A percentile compares a stretch with the other conserved stretches of the same genome.
Conservation (phyloP, 2,329 filamentous ascomycete species). For the Fusarium sp. region DNA sequence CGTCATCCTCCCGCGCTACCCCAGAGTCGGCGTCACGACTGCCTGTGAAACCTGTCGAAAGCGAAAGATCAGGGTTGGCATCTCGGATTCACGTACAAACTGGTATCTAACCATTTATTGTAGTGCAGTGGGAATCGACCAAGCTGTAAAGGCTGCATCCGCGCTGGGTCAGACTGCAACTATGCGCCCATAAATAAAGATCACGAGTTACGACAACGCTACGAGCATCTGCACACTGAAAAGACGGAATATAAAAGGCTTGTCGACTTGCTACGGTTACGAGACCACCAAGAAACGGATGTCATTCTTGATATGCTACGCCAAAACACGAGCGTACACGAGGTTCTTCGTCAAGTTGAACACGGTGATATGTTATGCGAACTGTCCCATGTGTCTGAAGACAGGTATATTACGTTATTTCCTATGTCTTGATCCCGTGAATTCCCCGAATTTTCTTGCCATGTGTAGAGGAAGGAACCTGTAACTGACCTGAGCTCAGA, state of each 20-base stretch:
- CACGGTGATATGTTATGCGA: slow-evolving; percentile 15
- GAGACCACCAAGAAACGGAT: not conserved
- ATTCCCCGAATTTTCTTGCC: no score
- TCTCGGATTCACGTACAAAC: fast-evolving
- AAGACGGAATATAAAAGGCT: not conserved
- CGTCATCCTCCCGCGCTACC: not conserved
- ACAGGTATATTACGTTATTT: not conserved
- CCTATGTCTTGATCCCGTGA: fast-evolving
- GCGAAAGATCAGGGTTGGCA: not conserved
- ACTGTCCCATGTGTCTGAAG: not conserved
- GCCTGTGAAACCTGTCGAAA: slow-evolving; percentile 14
- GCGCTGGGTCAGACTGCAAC: not conserved
- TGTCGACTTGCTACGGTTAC: not conserved
- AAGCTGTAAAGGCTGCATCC: not conserved
- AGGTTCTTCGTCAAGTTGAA: slow-evolving; percentile 11
- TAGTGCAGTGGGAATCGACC: slow-evolving; percentile 17
- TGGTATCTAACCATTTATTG: not conserved
- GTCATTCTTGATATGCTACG: slow-evolving; percentile 9
- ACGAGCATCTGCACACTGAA: not conserved
- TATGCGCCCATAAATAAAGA: not conserved
- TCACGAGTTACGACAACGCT: not conserved
- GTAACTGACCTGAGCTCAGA: not conserved
- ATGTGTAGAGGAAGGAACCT: no score
- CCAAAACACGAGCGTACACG: not conserved
- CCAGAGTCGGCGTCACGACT: not conserved